Base-by-base conservation (phyloP, 2,329 filamentous ascomycete species). In the Arthrobotrys conoides region DNA sequence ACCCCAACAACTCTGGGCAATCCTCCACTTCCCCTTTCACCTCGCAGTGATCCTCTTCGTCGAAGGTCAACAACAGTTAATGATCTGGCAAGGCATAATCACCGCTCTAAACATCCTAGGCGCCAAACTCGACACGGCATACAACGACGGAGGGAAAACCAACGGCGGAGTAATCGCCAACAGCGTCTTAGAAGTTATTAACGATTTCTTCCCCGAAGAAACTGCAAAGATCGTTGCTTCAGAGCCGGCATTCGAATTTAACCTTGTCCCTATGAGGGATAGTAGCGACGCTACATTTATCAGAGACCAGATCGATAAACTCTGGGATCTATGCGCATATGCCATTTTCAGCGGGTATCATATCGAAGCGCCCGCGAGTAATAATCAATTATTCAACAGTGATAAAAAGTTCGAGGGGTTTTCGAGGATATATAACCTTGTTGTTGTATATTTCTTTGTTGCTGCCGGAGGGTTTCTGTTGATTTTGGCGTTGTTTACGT, bases 11-110 rank as follows among this genome's bases (percentile, higher is more conserved):
- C 83, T 89, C 66, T 90, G 88, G 88, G 86, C 87, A 0, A 71
- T 86, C 1, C 82, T 89, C 0, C 90, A 91, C 83, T 88, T 91
- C 76, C 90, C 90, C 0, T 89, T 91, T 81, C 89, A 92, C 80
- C 86, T 91, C 1, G 85, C 88, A 5, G 87, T 92, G 36, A 87
- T 90, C 14, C 86, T 91, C 5, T 87, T 91, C n/a, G 87, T 90
- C 53, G 89, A 91, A 81, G 90, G 89, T 14, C 85, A 87, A 46
- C 89, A 89, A 5, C 89, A 91, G 80, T 87, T 91, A 59, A 84
- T 87, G 12, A 84, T 87, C 1, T 83, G 87, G 44, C 84, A 85
- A 38, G 85, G 85, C 55, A 86, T 86, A 5, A 82, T 87, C 22
- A 86, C 86, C 71, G 83, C 85, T 20, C 83, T 85, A 57, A 87